These are phyloP conservation scores for Mucor circinelloides DNA, from an alignment of 371 early-diverging fungal genomes.

Conservation along the genomic window DNA sequence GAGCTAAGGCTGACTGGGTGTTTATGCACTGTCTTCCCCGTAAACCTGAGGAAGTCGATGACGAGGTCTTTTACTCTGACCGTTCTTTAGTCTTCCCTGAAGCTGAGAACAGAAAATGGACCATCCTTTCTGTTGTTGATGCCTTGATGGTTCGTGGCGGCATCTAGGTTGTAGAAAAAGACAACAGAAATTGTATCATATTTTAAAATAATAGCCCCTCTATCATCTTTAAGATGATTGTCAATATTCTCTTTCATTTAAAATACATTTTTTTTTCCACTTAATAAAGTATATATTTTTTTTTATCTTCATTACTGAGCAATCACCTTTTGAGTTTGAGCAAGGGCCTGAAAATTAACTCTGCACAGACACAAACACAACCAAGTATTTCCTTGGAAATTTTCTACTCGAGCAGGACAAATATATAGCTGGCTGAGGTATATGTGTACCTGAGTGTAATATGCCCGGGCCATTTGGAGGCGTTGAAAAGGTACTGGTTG, in stretches of 20 bases:
- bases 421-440: background rate
- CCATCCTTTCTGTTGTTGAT: constrained; percentile 87
- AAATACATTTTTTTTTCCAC: background rate
- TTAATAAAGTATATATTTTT: background rate
- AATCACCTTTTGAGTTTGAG: background rate
- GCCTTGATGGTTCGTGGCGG: constrained; percentile 64
- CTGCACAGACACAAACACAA: no score
- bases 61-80: constrained; percentile 92
- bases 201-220: constrained; percentile 2
- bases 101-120: constrained; percentile 98
- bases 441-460: background rate
- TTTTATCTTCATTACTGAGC: background rate
- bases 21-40: constrained; percentile 98
- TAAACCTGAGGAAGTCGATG: constrained; percentile 94
- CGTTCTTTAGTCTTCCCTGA: constrained; percentile 95
- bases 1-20: constrained; percentile 85
- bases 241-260: background rate
- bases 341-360: background rate
- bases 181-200: constrained; percentile 1
- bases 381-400: background rate
- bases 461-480: background rate
- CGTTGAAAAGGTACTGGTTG: no score
- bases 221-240: background rate
- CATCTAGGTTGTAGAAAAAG: constrained; percentile 11
- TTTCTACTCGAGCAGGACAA: background rate